Evolutionary conservation across 1,284 basidiomycete species (phyloP).

Genomic region (Austroboletus novae-zelandiae): DNA sequence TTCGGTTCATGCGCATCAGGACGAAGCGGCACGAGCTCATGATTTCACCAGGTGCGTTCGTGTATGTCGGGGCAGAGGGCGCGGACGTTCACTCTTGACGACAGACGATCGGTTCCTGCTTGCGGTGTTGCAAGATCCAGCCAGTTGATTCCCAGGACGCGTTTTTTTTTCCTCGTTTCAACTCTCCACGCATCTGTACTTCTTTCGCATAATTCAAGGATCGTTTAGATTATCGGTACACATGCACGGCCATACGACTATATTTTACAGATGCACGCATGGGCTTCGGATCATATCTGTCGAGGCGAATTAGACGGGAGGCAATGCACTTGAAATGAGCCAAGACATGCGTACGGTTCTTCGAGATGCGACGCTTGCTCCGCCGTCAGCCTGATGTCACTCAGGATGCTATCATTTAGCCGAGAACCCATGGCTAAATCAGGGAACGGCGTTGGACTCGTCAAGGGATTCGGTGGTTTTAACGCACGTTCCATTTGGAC

Average conservation of each 20-base stretch:
- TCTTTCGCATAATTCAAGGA: too few relatives aligned
- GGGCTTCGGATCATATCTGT: too few relatives aligned
- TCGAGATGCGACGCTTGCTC: too few relatives aligned
- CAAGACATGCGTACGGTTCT: too few relatives aligned
- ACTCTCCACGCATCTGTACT: too few relatives aligned
- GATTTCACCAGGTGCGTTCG: slow-evolving; percentile 84
- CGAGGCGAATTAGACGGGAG: too few relatives aligned
- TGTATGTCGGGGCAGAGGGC: background rate
- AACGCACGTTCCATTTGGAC: slow-evolving; percentile 35
- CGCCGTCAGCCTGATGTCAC: slow-evolving; percentile 3
- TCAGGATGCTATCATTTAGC: slow-evolving; percentile 23
- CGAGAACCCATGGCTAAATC: slow-evolving; percentile 41
- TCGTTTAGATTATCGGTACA: too few relatives aligned
- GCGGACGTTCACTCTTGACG: background rate
- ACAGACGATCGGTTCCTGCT: slow-evolving; percentile 81
- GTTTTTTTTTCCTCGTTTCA: background rate
- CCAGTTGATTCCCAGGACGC: slow-evolving; percentile 23
- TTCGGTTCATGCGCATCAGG: slow-evolving; percentile 86
- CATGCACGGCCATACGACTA: too few relatives aligned
- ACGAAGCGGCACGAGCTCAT: slow-evolving; percentile 91
- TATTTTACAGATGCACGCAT: too few relatives aligned
- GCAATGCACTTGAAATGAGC: too few relatives aligned
- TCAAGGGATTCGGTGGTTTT: too few relatives aligned
- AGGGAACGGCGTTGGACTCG: background rate
- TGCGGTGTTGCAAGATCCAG: slow-evolving; percentile 80